Evolutionary conservation across 179 eudicot species (phyloP).

Genomic region (Amaranthus tricolor): DNA sequence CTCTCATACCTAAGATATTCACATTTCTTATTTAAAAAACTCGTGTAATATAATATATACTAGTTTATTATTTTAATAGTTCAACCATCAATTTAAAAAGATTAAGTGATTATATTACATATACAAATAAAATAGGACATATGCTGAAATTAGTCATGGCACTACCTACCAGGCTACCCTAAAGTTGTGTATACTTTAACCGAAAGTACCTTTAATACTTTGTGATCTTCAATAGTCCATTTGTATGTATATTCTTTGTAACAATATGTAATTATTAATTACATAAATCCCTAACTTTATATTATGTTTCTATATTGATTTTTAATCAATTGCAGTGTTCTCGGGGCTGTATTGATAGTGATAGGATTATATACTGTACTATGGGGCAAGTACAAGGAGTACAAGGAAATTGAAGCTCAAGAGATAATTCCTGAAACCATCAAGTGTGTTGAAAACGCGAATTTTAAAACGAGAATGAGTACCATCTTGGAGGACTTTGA

Average conservation of each 20-base stretch:
- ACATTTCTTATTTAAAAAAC: no score
- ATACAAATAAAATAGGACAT: conserved; percentile 6
- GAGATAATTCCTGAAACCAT: conserved; percentile 50
- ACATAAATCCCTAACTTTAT: no score
- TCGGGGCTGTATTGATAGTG: conserved; percentile 74
- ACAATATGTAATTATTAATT: no score
- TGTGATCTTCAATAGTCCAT: conserved; percentile 15
- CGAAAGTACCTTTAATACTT: conserved; percentile 26
- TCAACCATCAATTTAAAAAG: no score
- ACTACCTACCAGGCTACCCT: not conserved
- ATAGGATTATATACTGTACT: conserved; percentile 77
- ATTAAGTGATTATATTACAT: no score
- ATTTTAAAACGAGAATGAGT: conserved; percentile 13
- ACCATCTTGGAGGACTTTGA: conserved; percentile 37
- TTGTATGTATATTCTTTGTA: not conserved
- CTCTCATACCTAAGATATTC: no score
- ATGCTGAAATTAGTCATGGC: conserved; percentile 7
- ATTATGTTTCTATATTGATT: not conserved
- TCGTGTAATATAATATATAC: no score
- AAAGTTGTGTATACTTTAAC: conserved; percentile 12
- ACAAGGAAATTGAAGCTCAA: conserved; percentile 52
- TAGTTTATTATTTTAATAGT: no score
- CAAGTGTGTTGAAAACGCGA: conserved; percentile 32
- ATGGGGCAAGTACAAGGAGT: conserved; percentile 94
- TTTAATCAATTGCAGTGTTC: conserved; percentile 38